These are phyloP conservation scores for Biscogniauxia sp. DNA, from an alignment of 2,329 filamentous ascomycete species.

Conservation along the genomic window DNA sequence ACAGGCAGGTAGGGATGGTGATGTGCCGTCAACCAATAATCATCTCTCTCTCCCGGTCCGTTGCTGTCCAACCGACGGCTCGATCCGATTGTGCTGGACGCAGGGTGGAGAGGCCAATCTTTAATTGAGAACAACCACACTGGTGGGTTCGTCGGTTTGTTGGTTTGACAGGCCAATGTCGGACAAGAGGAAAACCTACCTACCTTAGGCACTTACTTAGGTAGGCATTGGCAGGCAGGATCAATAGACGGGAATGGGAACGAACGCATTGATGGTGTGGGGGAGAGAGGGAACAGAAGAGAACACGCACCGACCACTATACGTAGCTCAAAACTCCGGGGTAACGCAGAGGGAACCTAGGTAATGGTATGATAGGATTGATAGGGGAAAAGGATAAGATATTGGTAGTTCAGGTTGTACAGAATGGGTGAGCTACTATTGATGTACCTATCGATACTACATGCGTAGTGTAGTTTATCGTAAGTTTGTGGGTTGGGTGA, in stretches of 20 bases:
- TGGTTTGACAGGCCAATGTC: too few relatives aligned
- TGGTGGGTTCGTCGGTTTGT: not conserved
- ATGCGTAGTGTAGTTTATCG: too few relatives aligned
- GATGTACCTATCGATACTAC: too few relatives aligned
- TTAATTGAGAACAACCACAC: not conserved
- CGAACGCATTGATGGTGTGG: not conserved
- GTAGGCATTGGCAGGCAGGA: not conserved
- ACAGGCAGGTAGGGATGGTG: not conserved
- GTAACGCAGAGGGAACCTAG: not conserved
- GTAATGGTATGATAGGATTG: not conserved
- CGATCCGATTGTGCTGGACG: not conserved
- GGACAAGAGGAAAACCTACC: too few relatives aligned
- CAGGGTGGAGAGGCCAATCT: not conserved
- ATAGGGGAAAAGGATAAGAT: not conserved
- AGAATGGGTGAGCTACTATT: too few relatives aligned
- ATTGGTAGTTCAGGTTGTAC: not conserved
- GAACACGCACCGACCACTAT: not conserved
- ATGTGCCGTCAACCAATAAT: constrained; percentile 1
- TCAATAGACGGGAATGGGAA: not conserved
- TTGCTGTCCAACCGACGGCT: not conserved
- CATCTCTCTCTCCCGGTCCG: not conserved
- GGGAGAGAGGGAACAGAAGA: not conserved
- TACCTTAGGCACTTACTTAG: not conserved
- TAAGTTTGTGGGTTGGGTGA: too few relatives aligned
- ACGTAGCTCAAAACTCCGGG: not conserved